These are phyloP conservation scores for Lathyrus sativus DNA, from an alignment of 306 rosid genomes.

Conservation along the genomic window DNA sequence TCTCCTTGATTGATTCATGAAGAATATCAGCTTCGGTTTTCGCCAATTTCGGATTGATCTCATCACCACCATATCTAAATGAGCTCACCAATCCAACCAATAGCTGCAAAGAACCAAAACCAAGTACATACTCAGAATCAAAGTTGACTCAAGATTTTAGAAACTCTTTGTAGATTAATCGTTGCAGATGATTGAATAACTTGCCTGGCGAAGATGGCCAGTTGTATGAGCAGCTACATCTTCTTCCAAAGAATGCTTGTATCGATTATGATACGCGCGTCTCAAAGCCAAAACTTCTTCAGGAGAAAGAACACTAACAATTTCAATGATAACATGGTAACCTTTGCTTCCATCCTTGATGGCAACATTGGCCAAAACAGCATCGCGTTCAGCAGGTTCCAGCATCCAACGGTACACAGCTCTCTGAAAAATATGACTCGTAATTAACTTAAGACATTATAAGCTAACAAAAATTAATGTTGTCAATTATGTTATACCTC, in stretches of 20 bases:
- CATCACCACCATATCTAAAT: constrained; percentile 53
- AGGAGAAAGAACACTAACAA: constrained; percentile 56
- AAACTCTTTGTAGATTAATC: no score
- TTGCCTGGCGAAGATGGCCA: constrained; percentile 67
- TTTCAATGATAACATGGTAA: constrained; percentile 60
- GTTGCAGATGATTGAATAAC: background rate
- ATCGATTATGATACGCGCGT: constrained; percentile 51
- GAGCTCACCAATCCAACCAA: constrained; percentile 57
- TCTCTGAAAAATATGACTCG: constrained; percentile 44
- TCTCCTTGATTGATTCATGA: constrained; percentile 63
- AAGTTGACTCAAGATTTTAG: no score
- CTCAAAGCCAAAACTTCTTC: constrained; percentile 60
- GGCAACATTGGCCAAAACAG: constrained; percentile 81
- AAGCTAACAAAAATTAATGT: background rate
- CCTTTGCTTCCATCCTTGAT: constrained; percentile 46
- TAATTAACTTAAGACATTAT: no score
- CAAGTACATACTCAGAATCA: no score
- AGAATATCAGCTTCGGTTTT: constrained; percentile 65
- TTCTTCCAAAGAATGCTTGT: constrained; percentile 79
- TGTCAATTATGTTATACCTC: constrained; percentile 55
- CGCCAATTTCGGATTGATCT: constrained; percentile 49
- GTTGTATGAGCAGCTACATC: constrained; percentile 66
- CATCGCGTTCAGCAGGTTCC: constrained; percentile 73
- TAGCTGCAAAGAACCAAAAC: constrained; percentile 39
- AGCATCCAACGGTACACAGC: constrained; percentile 79